Percentiles rank a stretch among this genome's conserved stretches.
These are phyloP conservation scores for Ganoderma multipileum DNA, from an alignment of 1,284 basidiomycete species.

Conservation along the genomic window DNA sequence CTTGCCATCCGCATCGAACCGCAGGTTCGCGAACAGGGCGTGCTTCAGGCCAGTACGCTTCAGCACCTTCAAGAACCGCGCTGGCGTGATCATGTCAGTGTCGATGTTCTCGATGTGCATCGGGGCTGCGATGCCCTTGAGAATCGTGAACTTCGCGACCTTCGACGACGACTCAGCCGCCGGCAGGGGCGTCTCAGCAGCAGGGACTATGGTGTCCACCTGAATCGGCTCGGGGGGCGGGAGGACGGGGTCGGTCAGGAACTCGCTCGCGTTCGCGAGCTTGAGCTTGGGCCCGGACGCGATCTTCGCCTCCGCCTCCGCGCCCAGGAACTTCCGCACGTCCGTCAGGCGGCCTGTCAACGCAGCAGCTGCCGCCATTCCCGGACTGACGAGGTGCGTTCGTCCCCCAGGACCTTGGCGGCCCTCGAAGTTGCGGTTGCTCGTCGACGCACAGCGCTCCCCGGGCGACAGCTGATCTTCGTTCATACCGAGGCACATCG, in stretches of 20 bases:
- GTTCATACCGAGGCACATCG: conserved; percentile 99
- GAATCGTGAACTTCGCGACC: conserved; percentile 79
- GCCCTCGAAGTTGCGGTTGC: conserved; percentile 97
- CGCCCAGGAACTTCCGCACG: conserved; percentile 82
- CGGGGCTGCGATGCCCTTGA: conserved; percentile 90
- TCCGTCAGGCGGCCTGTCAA: conserved; percentile 90
- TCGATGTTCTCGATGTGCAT: conserved; percentile 93
- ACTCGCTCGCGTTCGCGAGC: conserved; percentile 73
- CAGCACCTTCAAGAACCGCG: conserved; percentile 94
- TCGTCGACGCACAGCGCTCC: conserved; percentile 95
- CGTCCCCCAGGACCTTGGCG: conserved; percentile 92
- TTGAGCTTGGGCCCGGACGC: conserved; percentile 66
- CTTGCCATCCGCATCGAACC: conserved; percentile 80
- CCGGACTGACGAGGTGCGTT: conserved; percentile 93
- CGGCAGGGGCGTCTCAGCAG: conserved; percentile 50
- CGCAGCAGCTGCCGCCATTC: conserved; percentile 96
- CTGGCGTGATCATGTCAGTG: conserved; percentile 98
- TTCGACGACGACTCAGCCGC: conserved; percentile 62
- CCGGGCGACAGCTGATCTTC: conserved; percentile 91
- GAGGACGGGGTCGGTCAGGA: conserved; percentile 77
- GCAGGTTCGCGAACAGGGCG: conserved; percentile 87
- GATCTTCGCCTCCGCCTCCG: conserved; percentile 51
- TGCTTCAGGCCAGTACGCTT: conserved; percentile 93
- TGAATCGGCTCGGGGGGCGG: conserved; percentile 67
- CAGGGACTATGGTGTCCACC: conserved; percentile 39